phyloP scores from a whole-genome alignment of 768 basidiomycete species.

The Boletus rufocinnamomeus region DNA sequence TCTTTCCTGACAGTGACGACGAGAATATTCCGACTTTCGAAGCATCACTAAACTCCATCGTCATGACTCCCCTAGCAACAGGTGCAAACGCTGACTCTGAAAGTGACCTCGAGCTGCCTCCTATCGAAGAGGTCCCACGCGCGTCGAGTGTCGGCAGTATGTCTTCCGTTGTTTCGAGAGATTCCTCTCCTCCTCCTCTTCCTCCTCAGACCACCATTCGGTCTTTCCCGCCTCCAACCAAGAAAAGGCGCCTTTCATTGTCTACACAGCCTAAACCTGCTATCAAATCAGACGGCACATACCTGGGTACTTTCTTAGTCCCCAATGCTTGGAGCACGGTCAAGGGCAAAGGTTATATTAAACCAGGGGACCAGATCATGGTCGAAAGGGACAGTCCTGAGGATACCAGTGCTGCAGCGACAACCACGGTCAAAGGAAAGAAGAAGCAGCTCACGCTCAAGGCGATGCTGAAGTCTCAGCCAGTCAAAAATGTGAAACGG shows the following conservation, averaged over 20 bases:
- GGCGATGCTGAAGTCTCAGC: conserved; percentile 63
- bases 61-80: conserved; percentile 33
- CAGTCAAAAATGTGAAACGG: conserved; percentile 49
- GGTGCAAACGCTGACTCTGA: conserved; percentile 34
- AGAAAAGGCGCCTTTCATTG: conserved; percentile 53
- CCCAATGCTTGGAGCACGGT: conserved; percentile 80
- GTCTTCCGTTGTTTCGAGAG: conserved; percentile 34
- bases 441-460: conserved; percentile 70
- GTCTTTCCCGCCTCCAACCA: conserved; percentile 41
- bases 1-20: conserved; percentile 47
- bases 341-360: conserved; percentile 70
- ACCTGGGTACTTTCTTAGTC: conserved; percentile 69
- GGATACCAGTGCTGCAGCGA: conserved; percentile 27
- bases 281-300: conserved; percentile 37
- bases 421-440: conserved; percentile 33
- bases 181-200: conserved; percentile 35
- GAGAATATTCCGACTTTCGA: conserved; percentile 34
- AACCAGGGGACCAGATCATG: conserved; percentile 57
- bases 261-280: conserved; percentile 17
- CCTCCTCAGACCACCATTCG: conserved; percentile 11
- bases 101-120: conserved; percentile 39
- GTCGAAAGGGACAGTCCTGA: conserved; percentile 57
- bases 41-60: neutral
- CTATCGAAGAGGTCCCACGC: conserved; percentile 36
- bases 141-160: conserved; percentile 44